Evolutionary conservation across 2,329 filamentous ascomycete species (phyloP).

Genomic region (Ceratocystis eucalypticola): DNA sequence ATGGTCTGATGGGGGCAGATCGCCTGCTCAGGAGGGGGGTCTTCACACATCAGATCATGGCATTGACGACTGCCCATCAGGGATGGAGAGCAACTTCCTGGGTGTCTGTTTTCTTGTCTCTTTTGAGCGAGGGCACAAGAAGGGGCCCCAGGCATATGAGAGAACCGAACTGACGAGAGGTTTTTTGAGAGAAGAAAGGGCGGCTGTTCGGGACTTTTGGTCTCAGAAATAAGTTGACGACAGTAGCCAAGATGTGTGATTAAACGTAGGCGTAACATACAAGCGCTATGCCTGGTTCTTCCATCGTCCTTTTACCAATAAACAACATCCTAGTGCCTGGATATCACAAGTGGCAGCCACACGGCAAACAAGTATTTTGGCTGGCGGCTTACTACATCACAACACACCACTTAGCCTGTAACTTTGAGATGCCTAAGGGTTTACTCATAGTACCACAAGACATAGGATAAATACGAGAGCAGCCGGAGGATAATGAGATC

Average conservation of each 20-base stretch:
- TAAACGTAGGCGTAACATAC: not conserved
- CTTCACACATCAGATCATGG: not conserved
- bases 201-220: not conserved
- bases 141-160: not conserved
- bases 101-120: not conserved
- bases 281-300: not conserved
- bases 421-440: not conserved
- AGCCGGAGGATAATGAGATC: not conserved
- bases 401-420: not conserved
- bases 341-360: not conserved
- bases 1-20: not conserved
- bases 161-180: not conserved
- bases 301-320: not conserved
- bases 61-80: not conserved
- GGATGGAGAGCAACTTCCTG: not conserved
- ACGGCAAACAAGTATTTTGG: not conserved
- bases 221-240: not conserved
- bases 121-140: not conserved
- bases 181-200: not conserved
- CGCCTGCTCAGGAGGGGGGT: not conserved
- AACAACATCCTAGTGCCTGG: not conserved
- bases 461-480: not conserved
- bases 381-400: not conserved
- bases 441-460: not conserved
- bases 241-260: not conserved